phyloP scores from a whole-genome alignment of 768 basidiomycete genomes.

The Leccinellum luteum region DNA sequence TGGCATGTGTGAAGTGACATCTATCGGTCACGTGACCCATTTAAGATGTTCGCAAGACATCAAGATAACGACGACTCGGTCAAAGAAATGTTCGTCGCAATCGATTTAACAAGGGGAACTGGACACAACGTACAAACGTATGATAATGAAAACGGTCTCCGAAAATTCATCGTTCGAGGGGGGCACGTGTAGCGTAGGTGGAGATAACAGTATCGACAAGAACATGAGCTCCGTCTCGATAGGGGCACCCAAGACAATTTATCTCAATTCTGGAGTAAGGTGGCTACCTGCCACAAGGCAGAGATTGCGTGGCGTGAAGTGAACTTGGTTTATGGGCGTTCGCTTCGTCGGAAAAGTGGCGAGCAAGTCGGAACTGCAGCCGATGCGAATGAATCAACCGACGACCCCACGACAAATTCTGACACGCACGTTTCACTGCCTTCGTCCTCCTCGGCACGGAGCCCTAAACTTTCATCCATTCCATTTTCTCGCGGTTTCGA shows the following conservation, averaged over 20 bases:
- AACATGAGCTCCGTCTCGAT: neutral
- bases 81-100: neutral
- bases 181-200: neutral
- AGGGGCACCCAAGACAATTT: neutral
- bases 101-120: neutral
- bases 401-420: neutral
- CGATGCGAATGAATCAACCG: constrained; percentile 2
- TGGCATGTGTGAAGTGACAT: constrained; percentile 1
- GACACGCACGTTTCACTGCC: constrained; percentile 67
- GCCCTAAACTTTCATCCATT: constrained; percentile 31
- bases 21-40: constrained; percentile 20
- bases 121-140: constrained; percentile 5
- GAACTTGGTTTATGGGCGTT: constrained; percentile 88
- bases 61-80: no score
- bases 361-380: constrained; percentile 72
- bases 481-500: constrained; percentile 60
- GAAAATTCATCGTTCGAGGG: constrained; percentile 2
- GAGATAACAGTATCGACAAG: neutral
- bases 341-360: constrained; percentile 94
- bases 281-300: constrained; percentile 84
- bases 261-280: constrained; percentile 57
- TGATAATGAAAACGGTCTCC: neutral
- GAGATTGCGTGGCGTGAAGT: constrained; percentile 93
- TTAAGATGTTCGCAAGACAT: neutral
- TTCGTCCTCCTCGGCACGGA: constrained; percentile 46